A percentile compares a stretch with the other conserved stretches of the same genome.
phyloP scores from a whole-genome alignment of 495 filamentous ascomycete genomes.

The Baudoinia panamericana region DNA sequence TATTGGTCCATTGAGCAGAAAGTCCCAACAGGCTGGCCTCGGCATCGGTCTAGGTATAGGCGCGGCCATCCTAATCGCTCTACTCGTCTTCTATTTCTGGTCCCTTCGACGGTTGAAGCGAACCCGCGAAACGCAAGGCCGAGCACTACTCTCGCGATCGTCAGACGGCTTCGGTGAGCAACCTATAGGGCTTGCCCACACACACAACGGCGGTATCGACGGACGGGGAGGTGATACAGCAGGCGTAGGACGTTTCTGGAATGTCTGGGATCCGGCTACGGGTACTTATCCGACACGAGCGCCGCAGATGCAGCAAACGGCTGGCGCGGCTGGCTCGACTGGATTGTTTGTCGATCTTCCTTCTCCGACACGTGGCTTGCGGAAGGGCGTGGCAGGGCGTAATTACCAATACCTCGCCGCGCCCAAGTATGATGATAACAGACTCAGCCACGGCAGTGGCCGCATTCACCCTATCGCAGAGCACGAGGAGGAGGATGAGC shows the following conservation, averaged over 20 bases:
- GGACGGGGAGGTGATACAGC: constrained; percentile 11
- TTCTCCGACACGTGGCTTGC: constrained; percentile 40
- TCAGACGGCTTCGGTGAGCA: constrained; percentile 14
- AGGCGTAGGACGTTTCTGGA: constrained; percentile 16
- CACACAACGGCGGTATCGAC: constrained; percentile 10
- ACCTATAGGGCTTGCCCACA: background rate
- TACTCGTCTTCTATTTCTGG: constrained; percentile 42
- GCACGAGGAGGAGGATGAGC: constrained; percentile 54
- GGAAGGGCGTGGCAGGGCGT: constrained; percentile 35
- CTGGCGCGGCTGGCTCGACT: constrained; percentile 34
- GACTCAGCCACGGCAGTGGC: constrained; percentile 34
- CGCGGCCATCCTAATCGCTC: constrained; percentile 38
- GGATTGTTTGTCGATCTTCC: constrained; percentile 43
- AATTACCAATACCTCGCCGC: constrained; percentile 32
- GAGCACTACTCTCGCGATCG: constrained; percentile 35
- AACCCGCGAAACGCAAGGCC: constrained; percentile 36
- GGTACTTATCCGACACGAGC: constrained; percentile 3
- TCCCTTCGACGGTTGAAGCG: constrained; percentile 43
- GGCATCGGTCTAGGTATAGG: constrained; percentile 66
- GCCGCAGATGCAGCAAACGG: constrained; percentile 24
- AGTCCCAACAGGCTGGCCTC: constrained; percentile 47
- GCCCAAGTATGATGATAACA: constrained; percentile 36
- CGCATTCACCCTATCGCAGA: constrained; percentile 57
- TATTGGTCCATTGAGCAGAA: constrained; percentile 23
- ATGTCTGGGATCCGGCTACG: constrained; percentile 7